phyloP scores from a whole-genome alignment of 352 stramenopile species.

The Phytophthora europaea region DNA sequence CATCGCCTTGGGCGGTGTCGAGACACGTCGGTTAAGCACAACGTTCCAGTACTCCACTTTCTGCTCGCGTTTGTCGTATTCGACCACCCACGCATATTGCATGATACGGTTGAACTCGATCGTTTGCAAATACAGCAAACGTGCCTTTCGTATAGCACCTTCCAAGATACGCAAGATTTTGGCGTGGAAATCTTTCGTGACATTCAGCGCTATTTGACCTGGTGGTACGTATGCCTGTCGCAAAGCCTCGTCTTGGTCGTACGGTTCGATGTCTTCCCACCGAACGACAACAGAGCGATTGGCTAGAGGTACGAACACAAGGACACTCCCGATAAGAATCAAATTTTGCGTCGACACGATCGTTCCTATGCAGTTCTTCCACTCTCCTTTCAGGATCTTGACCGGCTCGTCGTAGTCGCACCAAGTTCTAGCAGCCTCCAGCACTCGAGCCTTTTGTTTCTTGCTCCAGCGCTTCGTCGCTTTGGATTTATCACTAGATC shows the following conservation, averaged over 20 bases:
- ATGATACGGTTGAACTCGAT: constrained; percentile 77
- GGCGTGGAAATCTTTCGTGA: constrained; percentile 48
- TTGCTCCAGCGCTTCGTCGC: constrained; percentile 64
- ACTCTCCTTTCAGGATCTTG: constrained; percentile 58
- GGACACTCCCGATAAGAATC: constrained; percentile 60
- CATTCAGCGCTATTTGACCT: constrained; percentile 35
- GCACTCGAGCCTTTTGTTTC: constrained; percentile 36
- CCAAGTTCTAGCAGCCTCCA: constrained; percentile 59
- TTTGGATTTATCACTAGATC: constrained; percentile 16
- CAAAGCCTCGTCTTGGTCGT: constrained; percentile 55
- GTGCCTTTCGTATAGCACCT: constrained; percentile 40
- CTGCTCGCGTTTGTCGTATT: constrained; percentile 65
- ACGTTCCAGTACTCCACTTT: constrained; percentile 82
- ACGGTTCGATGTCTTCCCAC: constrained; percentile 61
- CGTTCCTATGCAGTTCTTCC: constrained; percentile 52
- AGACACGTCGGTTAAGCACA: constrained; percentile 69
- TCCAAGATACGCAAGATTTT: constrained; percentile 52
- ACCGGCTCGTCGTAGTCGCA: constrained; percentile 63
- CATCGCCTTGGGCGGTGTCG: constrained; percentile 64
- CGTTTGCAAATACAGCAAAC: constrained; percentile 69
- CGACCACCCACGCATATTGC: constrained; percentile 76
- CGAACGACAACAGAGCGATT: constrained; percentile 68
- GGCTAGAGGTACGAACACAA: constrained; percentile 67
- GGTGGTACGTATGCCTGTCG: constrained; percentile 55
- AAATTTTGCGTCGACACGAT: constrained; percentile 79